Evolutionary conservation across 495 filamentous ascomycete species (phyloP).

Genomic region (Chlorociboria aeruginascens): DNA sequence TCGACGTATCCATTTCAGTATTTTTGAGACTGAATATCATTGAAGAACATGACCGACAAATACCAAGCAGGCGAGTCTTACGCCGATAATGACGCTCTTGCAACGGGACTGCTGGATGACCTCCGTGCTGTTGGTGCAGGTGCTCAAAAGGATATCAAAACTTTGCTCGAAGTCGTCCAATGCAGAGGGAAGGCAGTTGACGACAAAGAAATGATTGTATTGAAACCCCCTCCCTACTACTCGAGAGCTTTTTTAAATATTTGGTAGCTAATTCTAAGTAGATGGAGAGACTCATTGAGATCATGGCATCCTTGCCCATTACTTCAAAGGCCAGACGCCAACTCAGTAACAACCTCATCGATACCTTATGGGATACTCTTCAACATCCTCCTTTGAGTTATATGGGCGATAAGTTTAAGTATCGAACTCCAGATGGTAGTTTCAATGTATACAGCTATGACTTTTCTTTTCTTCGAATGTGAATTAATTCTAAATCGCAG

Average conservation of each 20-base stretch:
- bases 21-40: no score
- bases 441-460: no score
- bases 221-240: constrained; percentile 16
- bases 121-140: constrained; percentile 2
- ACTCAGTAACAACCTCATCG: constrained; percentile 25
- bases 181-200: constrained; percentile 18
- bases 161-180: constrained; percentile 20
- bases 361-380: constrained; percentile 22
- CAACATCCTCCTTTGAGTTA: no score
- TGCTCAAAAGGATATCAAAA: constrained; percentile 5
- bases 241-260: no score
- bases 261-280: neutral
- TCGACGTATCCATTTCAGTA: no score
- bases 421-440: no score
- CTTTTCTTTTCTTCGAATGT: no score
- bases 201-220: constrained; percentile 23
- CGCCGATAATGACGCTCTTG: neutral
- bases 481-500: no score
- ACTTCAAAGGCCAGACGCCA: neutral
- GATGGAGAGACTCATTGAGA: constrained; percentile 5
- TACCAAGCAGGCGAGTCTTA: no score
- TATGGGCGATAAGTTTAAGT: no score
- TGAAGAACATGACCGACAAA: no score
- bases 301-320: neutral
- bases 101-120: constrained; percentile 1